Evolutionary conservation across 2,329 filamentous ascomycete species (phyloP), one percentile per base, ranked within the genome.

Genomic region (Trichoderma pleuroti): DNA sequence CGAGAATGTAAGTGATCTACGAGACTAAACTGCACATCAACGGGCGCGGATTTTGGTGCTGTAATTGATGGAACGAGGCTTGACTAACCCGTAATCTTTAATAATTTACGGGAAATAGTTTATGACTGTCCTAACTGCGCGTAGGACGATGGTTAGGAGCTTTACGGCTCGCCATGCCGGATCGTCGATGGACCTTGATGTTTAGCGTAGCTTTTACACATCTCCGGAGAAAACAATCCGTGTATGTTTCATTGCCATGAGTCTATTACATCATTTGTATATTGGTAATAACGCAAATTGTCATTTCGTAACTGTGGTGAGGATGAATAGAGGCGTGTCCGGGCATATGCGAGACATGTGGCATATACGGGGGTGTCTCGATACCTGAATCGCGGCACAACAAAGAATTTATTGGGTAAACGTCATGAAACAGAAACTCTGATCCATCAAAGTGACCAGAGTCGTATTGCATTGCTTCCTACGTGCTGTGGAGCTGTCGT

Each of bases 401-500:
- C 4, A 46, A 9, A 18, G 4, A 46, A 3, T 21, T 6, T 21
- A 46, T 7, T 46, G 1, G 42, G 5, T 1, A 0, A 3, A 46
- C 11, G n/a, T n/a, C 10, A 1, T 0, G 21, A 1, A 49, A 21
- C 3, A 12, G 4, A 21, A 21, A 10, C 1, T 6, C n/a, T 21
- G n/a, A 12, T 6, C 18, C 2, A 1, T 11, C 42, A 49, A 6
- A 21, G 42, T 1, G 1, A 10, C 0, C 42, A 21, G 12, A 3
- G 8, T 6, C 4, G 42, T 21, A 21, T 21, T 49, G 42, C 42
- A 21, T 21, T 5, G n/a, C 42, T 12, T 49, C 18, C n/a, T 21
- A n/a, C 42, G 9, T 6, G n/a, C n/a, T 5, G 5, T 24, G 42
- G 42, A 2, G 0, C 0, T 49, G n/a, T 3, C n/a, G 1, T 21